These are phyloP conservation scores for Kurtzmaniella quercitrusa DNA, from an alignment of 1,139 yeast genomes.

Conservation along the genomic window DNA sequence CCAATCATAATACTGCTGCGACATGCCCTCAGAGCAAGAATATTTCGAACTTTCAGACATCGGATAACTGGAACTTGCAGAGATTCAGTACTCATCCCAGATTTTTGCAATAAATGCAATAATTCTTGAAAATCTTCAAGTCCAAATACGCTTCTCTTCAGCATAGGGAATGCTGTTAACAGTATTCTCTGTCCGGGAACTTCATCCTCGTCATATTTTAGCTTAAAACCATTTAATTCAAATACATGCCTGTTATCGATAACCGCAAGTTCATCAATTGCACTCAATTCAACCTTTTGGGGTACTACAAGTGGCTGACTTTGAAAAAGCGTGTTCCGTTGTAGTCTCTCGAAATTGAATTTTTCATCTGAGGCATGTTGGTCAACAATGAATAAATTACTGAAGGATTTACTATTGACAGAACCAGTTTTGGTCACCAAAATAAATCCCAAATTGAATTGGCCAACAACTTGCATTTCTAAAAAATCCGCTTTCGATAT, in stretches of 20 bases:
- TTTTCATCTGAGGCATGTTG: constrained; percentile 99
- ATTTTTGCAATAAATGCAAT: constrained; percentile 51
- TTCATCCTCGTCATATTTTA: constrained; percentile 40
- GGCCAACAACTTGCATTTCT: constrained; percentile 79
- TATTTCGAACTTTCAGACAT: constrained; percentile 73
- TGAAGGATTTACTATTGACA: constrained; percentile 8
- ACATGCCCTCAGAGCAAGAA: constrained; percentile 95
- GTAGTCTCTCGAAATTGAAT: constrained; percentile 75
- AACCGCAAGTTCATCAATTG: constrained; percentile 73
- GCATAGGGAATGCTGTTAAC: constrained; percentile 65
- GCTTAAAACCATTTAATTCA: constrained; percentile 69
- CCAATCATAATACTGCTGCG: constrained; percentile 94
- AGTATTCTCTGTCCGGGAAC: constrained; percentile 56
- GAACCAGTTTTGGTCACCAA: constrained; percentile 45
- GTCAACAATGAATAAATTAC: constrained; percentile 82
- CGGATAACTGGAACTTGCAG: constrained; percentile 38
- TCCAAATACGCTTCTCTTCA: constrained; percentile 66
- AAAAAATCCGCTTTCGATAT: constrained; percentile 63
- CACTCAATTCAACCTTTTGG: constrained; percentile 56
- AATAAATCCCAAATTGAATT: constrained; percentile 88
- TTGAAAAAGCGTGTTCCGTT: constrained; percentile 49
- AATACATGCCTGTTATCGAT: constrained; percentile 56
- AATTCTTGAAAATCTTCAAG: constrained; percentile 71
- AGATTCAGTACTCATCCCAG: constrained; percentile 19
- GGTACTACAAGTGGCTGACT: constrained; percentile 75